Percentiles rank a stretch among this genome's conserved stretches.
These are phyloP conservation scores for Prunus yedoensis DNA, from an alignment of 331 rosid species.

Conservation along the genomic window DNA sequence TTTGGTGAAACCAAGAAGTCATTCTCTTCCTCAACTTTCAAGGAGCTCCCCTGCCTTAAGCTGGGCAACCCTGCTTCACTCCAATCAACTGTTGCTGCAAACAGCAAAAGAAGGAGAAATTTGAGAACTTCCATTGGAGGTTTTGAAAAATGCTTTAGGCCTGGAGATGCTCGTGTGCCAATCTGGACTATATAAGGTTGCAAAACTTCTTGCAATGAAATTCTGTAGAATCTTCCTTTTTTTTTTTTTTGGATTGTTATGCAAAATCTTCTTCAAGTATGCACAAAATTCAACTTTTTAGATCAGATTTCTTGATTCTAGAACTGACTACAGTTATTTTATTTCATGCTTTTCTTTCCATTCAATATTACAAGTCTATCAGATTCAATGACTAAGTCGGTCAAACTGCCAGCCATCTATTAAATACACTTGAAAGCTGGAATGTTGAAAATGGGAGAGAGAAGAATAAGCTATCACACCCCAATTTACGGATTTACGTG, in stretches of 20 bases:
- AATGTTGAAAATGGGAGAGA: no score
- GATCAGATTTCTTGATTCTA: neutral
- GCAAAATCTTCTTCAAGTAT: neutral
- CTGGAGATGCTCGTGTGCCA: neutral
- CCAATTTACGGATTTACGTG: no score
- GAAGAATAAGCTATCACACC: no score
- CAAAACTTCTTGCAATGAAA: neutral
- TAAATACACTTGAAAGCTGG: no score
- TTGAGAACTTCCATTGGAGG: conserved; percentile 6
- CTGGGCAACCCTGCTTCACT: conserved; percentile 15
- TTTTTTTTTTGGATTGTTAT: neutral
- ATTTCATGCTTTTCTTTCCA: neutral
- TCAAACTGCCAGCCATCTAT: no score
- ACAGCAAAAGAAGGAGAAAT: neutral
- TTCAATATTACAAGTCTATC: neutral
- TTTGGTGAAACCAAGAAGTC: conserved; percentile 28
- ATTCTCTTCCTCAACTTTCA: conserved; percentile 15
- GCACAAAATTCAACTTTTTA: neutral
- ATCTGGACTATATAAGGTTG: neutral
- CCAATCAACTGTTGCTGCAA: neutral
- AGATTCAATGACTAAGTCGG: neutral
- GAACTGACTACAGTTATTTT: neutral
- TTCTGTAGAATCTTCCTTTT: neutral
- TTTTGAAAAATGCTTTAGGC: neutral
- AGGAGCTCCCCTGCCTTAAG: conserved; percentile 18